phyloP scores from a whole-genome alignment of 2,329 filamentous ascomycete genomes.

The Exutisphaerella laricina region DNA sequence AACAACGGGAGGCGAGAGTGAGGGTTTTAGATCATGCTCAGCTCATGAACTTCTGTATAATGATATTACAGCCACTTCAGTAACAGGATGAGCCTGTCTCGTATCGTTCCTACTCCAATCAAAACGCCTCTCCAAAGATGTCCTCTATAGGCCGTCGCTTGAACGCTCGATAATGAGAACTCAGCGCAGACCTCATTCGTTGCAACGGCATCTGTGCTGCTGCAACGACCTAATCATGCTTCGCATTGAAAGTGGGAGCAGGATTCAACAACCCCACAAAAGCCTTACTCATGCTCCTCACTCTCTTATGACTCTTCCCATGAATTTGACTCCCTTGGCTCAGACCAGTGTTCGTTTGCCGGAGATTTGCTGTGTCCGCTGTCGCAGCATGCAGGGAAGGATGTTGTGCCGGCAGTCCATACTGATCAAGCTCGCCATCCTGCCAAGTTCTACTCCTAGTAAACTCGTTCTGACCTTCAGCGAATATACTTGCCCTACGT shows the following conservation, averaged over 20 bases:
- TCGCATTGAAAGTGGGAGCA: constrained; percentile 26
- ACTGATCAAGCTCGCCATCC: constrained; percentile 26
- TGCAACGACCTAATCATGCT: constrained; percentile 24
- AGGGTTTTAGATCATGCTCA: too few relatives aligned
- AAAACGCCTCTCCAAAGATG: too few relatives aligned
- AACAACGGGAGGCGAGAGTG: too few relatives aligned
- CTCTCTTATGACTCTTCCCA: constrained; percentile 13
- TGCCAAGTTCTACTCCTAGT: constrained; percentile 20
- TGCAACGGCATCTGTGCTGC: too few relatives aligned
- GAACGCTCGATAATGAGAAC: too few relatives aligned
- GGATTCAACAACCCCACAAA: constrained; percentile 25
- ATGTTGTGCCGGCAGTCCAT: constrained; percentile 26
- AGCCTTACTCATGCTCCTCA: constrained; percentile 24
- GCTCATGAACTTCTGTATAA: too few relatives aligned
- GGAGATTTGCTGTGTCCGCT: constrained; percentile 14
- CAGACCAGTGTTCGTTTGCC: constrained; percentile 13
- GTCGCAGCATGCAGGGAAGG: constrained; percentile 15
- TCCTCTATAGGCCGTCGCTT: too few relatives aligned
- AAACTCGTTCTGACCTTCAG: constrained; percentile 15
- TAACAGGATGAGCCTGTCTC: too few relatives aligned
- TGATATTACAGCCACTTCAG: too few relatives aligned
- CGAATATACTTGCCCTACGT: constrained; percentile 25
- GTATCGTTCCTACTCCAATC: too few relatives aligned
- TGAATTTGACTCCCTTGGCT: constrained; percentile 9
- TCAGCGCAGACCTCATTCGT: too few relatives aligned